Conservation (phyloP, 768 basidiomycete genomes). For the Naganishia kalamii region DNA sequence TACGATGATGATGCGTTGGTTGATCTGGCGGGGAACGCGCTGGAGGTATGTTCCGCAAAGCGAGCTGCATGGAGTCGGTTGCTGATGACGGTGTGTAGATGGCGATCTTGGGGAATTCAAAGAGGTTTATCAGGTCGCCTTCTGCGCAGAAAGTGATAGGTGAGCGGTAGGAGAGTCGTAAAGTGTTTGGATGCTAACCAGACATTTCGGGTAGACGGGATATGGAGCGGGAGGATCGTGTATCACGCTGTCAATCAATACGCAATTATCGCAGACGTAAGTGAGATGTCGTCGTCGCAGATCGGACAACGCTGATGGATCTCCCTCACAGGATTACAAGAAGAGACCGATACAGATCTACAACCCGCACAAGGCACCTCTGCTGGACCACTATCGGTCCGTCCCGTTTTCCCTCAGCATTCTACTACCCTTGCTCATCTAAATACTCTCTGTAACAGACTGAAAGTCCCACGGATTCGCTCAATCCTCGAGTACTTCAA, state of each 20-base stretch:
- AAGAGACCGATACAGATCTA: constrained; percentile 85
- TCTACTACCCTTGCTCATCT: neutral
- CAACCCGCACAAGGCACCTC: constrained; percentile 83
- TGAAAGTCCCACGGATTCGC: constrained; percentile 89
- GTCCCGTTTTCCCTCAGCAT: constrained; percentile 24
- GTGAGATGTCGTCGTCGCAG: neutral
- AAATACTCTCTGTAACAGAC: constrained; percentile 47
- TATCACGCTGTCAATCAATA: constrained; percentile 65
- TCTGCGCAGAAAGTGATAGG: constrained; percentile 86
- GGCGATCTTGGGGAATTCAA: constrained; percentile 79
- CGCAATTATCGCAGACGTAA: constrained; percentile 80
- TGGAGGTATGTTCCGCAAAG: constrained; percentile 52
- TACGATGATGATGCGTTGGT: constrained; percentile 37
- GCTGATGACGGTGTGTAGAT: constrained; percentile 28
- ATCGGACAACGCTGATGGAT: neutral
- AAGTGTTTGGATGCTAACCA: no score
- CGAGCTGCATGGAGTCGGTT: neutral
- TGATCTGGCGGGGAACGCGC: constrained; percentile 74
- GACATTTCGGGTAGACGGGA: constrained; percentile 36
- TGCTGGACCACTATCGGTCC: constrained; percentile 92
- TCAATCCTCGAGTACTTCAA: constrained; percentile 83
- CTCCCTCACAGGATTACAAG: constrained; percentile 70
- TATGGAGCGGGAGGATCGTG: constrained; percentile 65
- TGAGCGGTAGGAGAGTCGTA: no score
- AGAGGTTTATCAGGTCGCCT: constrained; percentile 79